phyloP scores from a whole-genome alignment of 305 asterid species.

The Salvia sclarea region DNA sequence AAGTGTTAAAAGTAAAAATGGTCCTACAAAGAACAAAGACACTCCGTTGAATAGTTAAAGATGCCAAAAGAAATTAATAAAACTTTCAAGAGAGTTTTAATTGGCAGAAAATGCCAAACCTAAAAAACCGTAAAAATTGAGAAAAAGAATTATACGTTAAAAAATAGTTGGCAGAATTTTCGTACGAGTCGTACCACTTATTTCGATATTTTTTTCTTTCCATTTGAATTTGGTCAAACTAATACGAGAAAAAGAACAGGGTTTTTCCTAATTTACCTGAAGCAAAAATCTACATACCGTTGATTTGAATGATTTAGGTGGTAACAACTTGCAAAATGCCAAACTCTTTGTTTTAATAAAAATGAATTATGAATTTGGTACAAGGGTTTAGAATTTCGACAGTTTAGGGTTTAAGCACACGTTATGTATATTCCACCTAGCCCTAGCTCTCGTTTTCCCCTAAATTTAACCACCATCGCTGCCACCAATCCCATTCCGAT shows the following conservation, averaged over 20 bases:
- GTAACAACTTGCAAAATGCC: too few relatives aligned
- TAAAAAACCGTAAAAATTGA: too few relatives aligned
- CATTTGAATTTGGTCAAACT: background rate
- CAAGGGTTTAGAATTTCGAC: background rate
- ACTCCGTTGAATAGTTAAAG: too few relatives aligned
- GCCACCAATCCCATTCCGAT: slow-evolving; percentile 17
- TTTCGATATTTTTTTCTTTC: background rate
- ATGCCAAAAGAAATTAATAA: too few relatives aligned
- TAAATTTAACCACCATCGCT: slow-evolving; percentile 6
- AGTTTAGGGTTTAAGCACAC: background rate
- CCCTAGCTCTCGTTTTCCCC: slow-evolving; percentile 31
- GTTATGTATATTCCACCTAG: slow-evolving; percentile 9
- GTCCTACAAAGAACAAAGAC: too few relatives aligned
- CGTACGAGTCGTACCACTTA: background rate
- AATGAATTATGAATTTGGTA: background rate
- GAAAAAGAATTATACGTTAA: background rate
- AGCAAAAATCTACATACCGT: background rate
- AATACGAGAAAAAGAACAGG: background rate
- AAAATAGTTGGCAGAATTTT: background rate
- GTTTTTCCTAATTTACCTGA: background rate
- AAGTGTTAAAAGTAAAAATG: too few relatives aligned
- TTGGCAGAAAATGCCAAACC: too few relatives aligned
- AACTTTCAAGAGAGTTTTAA: too few relatives aligned
- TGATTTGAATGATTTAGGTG: background rate
- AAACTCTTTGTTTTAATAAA: background rate